These are phyloP conservation scores for Dysphania ambrosioides DNA, from an alignment of 148 eudicot species.

Conservation along the genomic window DNA sequence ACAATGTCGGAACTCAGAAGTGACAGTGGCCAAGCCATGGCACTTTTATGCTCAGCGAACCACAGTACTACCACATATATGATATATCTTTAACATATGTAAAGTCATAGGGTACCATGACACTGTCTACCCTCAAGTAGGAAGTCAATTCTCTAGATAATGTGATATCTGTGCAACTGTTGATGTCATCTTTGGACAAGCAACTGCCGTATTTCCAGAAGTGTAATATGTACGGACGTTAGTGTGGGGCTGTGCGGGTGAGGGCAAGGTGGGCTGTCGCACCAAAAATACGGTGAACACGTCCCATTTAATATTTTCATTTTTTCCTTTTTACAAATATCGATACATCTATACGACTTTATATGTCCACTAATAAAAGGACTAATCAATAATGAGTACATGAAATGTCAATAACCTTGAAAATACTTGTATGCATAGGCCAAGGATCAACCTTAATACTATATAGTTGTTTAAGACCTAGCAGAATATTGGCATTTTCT, in stretches of 20 bases:
- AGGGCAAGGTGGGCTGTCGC: too few species aligned
- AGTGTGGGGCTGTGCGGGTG: too few species aligned
- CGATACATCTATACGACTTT: too few species aligned
- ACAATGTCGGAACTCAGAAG: slow-evolving; percentile 65
- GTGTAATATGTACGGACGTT: slow-evolving; percentile 63
- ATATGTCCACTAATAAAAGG: too few species aligned
- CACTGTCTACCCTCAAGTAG: slow-evolving; percentile 53
- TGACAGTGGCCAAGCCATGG: slow-evolving; percentile 62
- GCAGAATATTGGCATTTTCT: not conserved
- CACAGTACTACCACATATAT: too few species aligned
- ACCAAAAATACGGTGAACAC: too few species aligned
- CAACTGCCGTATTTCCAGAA: slow-evolving; percentile 70
- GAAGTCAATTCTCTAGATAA: slow-evolving; percentile 56
- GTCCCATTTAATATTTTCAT: too few species aligned
- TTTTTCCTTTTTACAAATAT: not conserved
- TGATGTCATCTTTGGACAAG: slow-evolving; percentile 67
- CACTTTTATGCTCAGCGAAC: slow-evolving; percentile 37
- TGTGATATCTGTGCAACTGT: slow-evolving; percentile 57
- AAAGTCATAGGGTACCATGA: slow-evolving; percentile 60
- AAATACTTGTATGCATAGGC: too few species aligned
- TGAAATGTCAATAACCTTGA: not conserved
- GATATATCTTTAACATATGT: slow-evolving; percentile 57
- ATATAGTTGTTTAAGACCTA: not conserved
- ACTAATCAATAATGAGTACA: not conserved
- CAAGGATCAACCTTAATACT: not conserved